These are phyloP conservation scores for Verticillium isaacii DNA, from an alignment of 2,329 filamentous ascomycete genomes.

Conservation along the genomic window DNA sequence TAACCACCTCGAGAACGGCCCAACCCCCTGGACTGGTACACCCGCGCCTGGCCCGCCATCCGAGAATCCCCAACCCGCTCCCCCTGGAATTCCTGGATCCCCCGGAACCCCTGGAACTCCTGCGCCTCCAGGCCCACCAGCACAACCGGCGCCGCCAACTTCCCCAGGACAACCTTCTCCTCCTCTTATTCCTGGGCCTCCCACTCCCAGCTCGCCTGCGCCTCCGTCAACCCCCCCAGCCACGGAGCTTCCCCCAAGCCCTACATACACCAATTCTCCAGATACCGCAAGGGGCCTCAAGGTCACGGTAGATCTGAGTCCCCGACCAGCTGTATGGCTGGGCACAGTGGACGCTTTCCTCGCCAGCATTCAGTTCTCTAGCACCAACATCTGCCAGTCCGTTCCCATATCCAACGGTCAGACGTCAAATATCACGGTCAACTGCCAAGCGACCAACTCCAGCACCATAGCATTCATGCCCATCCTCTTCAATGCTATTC, in stretches of 20 bases:
- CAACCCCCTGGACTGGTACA: constrained; percentile 6
- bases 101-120: not conserved
- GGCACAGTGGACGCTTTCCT: constrained; percentile 8
- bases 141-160: not conserved
- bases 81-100: not conserved
- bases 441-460: constrained; percentile 6
- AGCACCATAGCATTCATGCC: constrained; percentile 8
- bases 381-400: constrained; percentile 8
- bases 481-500: constrained; percentile 8
- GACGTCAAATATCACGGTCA: constrained; percentile 10
- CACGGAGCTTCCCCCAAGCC: not conserved
- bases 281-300: not conserved
- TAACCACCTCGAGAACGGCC: constrained; percentile 24
- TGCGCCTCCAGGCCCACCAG: not conserved
- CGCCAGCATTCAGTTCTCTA: constrained; percentile 7
- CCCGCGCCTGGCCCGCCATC: not conserved
- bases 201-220: not conserved
- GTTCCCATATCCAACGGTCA: constrained; percentile 6
- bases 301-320: constrained; percentile 6
- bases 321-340: constrained; percentile 7
- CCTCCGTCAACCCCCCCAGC: not conserved
- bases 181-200: not conserved
- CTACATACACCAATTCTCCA: not conserved
- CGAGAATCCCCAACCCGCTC: not conserved
- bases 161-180: not conserved